These are phyloP conservation scores for Gaillardinia entomophila DNA, from an alignment of 805 yeast species.

Conservation along the genomic window DNA sequence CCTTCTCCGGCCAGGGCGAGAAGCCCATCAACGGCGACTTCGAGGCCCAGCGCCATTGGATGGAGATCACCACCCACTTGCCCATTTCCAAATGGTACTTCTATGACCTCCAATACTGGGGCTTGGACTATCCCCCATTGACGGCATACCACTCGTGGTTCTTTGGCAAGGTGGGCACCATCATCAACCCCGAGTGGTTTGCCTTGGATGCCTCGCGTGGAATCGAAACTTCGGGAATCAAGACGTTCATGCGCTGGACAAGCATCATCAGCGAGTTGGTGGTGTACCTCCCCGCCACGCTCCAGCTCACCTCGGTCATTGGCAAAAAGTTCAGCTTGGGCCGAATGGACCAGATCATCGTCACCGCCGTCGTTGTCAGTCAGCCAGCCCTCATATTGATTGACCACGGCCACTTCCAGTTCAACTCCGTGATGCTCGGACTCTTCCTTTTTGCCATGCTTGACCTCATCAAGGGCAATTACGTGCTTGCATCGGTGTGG, in stretches of 20 bases:
- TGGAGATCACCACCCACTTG: conserved; percentile 78
- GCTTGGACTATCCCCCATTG: conserved; percentile 93
- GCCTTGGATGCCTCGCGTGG: conserved; percentile 71
- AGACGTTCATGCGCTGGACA: conserved; percentile 80
- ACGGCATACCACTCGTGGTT: conserved; percentile 91
- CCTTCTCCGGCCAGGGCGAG: conserved; percentile 66
- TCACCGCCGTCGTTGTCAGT: conserved; percentile 71
- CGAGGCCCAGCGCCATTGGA: conserved; percentile 98
- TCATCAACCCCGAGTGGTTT: conserved; percentile 71
- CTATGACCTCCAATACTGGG: conserved; percentile 91
- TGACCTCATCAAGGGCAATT: conserved; percentile 58
- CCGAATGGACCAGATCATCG: conserved; percentile 70
- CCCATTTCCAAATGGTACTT: conserved; percentile 81
- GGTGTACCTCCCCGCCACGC: conserved; percentile 74
- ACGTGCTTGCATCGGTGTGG: conserved; percentile 64
- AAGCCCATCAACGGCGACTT: conserved; percentile 93
- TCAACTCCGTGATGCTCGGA: conserved; percentile 92
- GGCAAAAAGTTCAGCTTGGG: conserved; percentile 53
- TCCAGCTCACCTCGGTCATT: conserved; percentile 63
- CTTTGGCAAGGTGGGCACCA: conserved; percentile 65
- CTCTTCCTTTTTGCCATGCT: conserved; percentile 63
- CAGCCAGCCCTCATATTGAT: conserved; percentile 80
- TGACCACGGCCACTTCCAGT: conserved; percentile 98
- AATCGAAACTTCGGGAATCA: conserved; percentile 57
- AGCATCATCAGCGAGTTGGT: conserved; percentile 70